These are phyloP conservation scores for Penicillium italicum DNA, from an alignment of 2,329 filamentous ascomycete species.

Conservation along the genomic window DNA sequence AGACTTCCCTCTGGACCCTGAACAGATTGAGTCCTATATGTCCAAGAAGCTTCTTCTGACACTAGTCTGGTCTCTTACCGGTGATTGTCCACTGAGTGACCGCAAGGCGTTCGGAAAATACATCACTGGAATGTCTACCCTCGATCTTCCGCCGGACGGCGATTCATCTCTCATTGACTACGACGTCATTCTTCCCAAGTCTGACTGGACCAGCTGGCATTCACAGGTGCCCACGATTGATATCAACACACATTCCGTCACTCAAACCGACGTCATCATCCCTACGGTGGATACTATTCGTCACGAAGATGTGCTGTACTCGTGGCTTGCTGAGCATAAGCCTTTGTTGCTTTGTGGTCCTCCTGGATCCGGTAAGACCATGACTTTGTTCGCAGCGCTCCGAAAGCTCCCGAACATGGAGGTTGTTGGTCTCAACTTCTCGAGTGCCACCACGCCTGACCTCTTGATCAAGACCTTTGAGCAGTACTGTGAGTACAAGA, in stretches of 20 bases:
- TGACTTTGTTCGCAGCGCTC: slow-evolving; percentile 97
- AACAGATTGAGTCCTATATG: slow-evolving; percentile 84
- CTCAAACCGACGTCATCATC: slow-evolving; percentile 96
- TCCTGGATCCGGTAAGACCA: slow-evolving; percentile 98
- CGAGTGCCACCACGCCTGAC: slow-evolving; percentile 95
- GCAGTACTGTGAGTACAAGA: slow-evolving; percentile 99
- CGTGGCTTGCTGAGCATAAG: slow-evolving; percentile 98
- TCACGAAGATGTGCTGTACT: slow-evolving; percentile 98
- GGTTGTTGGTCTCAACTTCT: slow-evolving; percentile 98
- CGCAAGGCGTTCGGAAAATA: slow-evolving; percentile 87
- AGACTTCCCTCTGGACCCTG: slow-evolving; percentile 87
- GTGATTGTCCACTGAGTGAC: slow-evolving; percentile 84
- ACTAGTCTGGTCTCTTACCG: slow-evolving; percentile 91
- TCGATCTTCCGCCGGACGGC: slow-evolving; percentile 77
- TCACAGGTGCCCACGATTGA: slow-evolving; percentile 91
- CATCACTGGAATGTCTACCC: slow-evolving; percentile 74
- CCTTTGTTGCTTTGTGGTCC: slow-evolving; percentile 93
- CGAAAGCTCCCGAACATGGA: slow-evolving; percentile 98
- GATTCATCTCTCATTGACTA: slow-evolving; percentile 87
- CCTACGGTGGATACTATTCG: slow-evolving; percentile 95
- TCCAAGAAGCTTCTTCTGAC: slow-evolving; percentile 92
- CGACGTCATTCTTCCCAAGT: slow-evolving; percentile 80
- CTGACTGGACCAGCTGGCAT: slow-evolving; percentile 91
- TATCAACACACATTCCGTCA: slow-evolving; percentile 97
- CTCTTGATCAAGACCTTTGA: slow-evolving; percentile 98